Evolutionary conservation across 148 eudicot species (phyloP), one percentile per base, ranked within the genome.

Genomic region (Silene uniflora): DNA sequence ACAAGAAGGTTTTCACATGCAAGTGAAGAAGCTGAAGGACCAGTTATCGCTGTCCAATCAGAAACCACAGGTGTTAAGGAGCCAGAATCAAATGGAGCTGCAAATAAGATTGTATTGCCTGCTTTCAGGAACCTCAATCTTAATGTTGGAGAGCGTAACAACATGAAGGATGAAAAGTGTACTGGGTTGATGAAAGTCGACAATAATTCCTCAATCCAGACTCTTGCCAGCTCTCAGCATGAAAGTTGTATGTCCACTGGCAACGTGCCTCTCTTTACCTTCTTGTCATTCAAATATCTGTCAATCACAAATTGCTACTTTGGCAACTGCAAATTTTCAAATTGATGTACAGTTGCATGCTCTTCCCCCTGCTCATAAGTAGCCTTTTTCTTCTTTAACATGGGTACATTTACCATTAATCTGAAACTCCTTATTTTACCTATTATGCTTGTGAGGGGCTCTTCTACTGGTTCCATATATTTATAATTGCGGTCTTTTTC

Each of bases 241-340:
- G 95, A 85, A 83, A 85, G 72, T 78, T 87, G 97, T 93, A 89
- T 58, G 98, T 89, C 17, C 18, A 65, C 78, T 81, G 49, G 22
- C 44, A 67, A 44, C 77, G 68, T 69, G 67, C 55, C 54, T 60
- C 59, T n/a, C 18, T 14, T 62, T 54, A 3, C 23, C 7, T 27
- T 21, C 29, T 17, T 52, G 35, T 62, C 47, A 2, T 60, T 23
- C 69, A n/a, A 52, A 63, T 67, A 14, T 9, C 39, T 18, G 44
- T 35, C 3, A 3, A 78, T 17, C 17, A 16, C 63, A 59, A 61
- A 12, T 56, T 44, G 54, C 52, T n/a, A 69, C 17, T 24, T 39
- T 71, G 70, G 62, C 32, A 32, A 47, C 49, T 24, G 11, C 23
- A 44, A 42, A 32, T 21, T 27, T 24, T 25, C 39, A 44, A 39